phyloP scores from a whole-genome alignment of 169 alveolate genomes.

The Besnoitia besnoiti region DNA sequence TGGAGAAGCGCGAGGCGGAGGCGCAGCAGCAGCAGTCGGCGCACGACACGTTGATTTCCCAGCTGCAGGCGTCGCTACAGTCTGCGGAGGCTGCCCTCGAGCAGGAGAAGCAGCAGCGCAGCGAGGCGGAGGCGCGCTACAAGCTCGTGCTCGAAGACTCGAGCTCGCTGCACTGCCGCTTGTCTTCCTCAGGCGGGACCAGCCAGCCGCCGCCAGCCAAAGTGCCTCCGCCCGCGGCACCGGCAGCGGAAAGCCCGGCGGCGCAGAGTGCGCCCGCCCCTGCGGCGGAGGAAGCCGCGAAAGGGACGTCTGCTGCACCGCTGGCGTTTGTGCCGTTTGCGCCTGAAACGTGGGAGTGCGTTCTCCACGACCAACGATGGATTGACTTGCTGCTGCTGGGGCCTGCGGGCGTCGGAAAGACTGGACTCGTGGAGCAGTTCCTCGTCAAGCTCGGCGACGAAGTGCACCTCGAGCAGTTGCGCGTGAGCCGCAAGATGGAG shows the following conservation, averaged over 20 bases:
- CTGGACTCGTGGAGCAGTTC: slow-evolving; percentile 12
- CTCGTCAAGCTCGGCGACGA: slow-evolving; percentile 2
- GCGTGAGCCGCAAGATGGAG: slow-evolving; percentile 12
- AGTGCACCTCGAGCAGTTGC: slow-evolving; percentile 11
- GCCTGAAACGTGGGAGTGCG: background rate
- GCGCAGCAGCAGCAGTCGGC: background rate
- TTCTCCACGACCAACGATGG: slow-evolving; percentile 25
- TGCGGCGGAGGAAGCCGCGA: background rate
- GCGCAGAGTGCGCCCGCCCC: background rate
- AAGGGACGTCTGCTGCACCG: background rate
- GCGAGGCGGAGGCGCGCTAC: slow-evolving; percentile 34
- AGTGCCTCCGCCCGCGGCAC: background rate
- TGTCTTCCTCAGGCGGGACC: background rate
- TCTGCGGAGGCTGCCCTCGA: background rate
- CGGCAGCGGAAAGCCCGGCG: slow-evolving; percentile 27
- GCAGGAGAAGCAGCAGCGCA: background rate
- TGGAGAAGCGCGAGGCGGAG: slow-evolving; percentile 17
- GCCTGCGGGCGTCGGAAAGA: slow-evolving; percentile 71
- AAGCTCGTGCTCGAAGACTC: slow-evolving; percentile 21
- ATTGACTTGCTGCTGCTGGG: slow-evolving; percentile 72
- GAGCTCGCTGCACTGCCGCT: slow-evolving; percentile 11
- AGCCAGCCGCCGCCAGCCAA: background rate
- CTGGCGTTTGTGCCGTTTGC: background rate
- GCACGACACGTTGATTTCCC: background rate
- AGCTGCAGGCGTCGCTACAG: slow-evolving; percentile 12